Evolutionary conservation across 768 basidiomycete species (phyloP).

Genomic region (Phaffia tasmanica): DNA sequence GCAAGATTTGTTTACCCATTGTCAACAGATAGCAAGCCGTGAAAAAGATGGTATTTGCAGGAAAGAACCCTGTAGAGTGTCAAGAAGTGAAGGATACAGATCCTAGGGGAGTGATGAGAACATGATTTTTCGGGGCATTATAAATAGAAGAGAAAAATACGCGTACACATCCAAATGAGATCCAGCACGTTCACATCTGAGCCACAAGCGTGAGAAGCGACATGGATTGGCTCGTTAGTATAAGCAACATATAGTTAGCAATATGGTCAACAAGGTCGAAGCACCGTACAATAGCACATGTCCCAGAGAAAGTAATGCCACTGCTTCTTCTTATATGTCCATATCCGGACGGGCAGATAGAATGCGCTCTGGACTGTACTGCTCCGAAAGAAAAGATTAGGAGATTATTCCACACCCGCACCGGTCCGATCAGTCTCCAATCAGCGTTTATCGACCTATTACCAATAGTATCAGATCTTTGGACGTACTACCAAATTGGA

Average conservation of each 20-base stretch:
- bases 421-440: slow-evolving; percentile 40
- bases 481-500: slow-evolving; percentile 20
- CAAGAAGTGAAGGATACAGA: too few relatives aligned
- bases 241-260: slow-evolving; percentile 12
- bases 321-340: slow-evolving; percentile 59
- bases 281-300: slow-evolving; percentile 22
- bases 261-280: not conserved
- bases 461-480: not conserved
- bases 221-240: not conserved
- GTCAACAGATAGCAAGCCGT: slow-evolving; percentile 86
- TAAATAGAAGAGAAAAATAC: too few relatives aligned
- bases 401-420: not conserved
- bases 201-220: slow-evolving; percentile 49
- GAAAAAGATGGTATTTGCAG: slow-evolving; percentile 63
- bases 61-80: slow-evolving; percentile 47
- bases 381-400: not conserved
- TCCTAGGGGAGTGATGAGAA: too few relatives aligned
- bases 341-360: slow-evolving; percentile 71
- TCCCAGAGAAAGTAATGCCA: slow-evolving; percentile 17
- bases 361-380: slow-evolving; percentile 58
- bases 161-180: slow-evolving; percentile 67
- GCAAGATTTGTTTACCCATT: slow-evolving; percentile 45
- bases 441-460: slow-evolving; percentile 66
- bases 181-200: slow-evolving; percentile 65
- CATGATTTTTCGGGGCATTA: too few relatives aligned